Base-by-base conservation (phyloP, 139 green algal species). In the Mychonastes homosphaera region DNA sequence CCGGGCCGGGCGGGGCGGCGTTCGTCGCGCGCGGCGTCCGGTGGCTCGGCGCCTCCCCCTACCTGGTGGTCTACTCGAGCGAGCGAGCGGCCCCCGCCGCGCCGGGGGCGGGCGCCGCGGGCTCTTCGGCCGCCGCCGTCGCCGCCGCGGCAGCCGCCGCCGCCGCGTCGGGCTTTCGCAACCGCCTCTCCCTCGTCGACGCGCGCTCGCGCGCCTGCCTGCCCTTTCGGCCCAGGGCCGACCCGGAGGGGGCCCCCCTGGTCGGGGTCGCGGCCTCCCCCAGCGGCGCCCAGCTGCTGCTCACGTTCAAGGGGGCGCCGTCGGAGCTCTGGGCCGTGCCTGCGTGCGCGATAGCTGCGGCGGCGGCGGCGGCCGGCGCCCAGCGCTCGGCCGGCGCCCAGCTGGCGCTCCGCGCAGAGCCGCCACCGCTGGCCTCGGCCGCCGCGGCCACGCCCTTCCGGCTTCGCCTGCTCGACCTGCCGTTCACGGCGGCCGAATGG, bases 401-500 rank as follows among this genome's bases (percentile, higher is more conserved):
- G 54, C 28, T 15, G 2, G 16, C 29, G 28, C n/a, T 54, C 32
- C n/a, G 29, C 43, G 12, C 34, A 21, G 27, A 33, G 46, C 2
- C 46, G 55, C 26, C 36, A 30, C 12, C 19, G 15, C 3, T 35
- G 53, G 4, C 13, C 19, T 34, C 46, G 58, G 60, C 27, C 56
- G 28, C 34, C 27, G 29, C 21, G 23, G 28, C 19, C 0, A 15
- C 21, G 38, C 77, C 83, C 13, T 49, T 43, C n/a, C 67, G 84
- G 0, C 52, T 91, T 24, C 62, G 82, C 7, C 64, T 87, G 40
- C 62, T 92, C n/a, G 81, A 92, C 64, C 70, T 90, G 28, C 77
- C 77, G 16, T 88, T 90, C 71, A 80, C 71, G 6, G 70, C 82
- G 23, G 80, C 88, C 21, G 85, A 91, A 62, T 93, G 85, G 85